Conservation (phyloP, 805 yeast genomes). For the Candida pseudoglaebosa region DNA sequence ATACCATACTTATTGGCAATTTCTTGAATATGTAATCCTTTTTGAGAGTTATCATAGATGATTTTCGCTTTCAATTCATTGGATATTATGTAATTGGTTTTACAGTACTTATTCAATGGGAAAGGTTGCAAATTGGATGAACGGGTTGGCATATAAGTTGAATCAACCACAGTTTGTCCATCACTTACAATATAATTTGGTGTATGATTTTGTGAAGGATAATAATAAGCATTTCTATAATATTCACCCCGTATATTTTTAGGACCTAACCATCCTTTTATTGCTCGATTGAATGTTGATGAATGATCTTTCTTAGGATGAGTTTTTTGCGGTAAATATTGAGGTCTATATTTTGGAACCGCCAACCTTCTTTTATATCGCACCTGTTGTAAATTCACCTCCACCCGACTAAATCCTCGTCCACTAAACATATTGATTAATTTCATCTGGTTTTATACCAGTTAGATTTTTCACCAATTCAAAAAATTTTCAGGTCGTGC, state of each 20-base stretch:
- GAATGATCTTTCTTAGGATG: constrained; percentile 38
- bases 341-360: constrained; percentile 26
- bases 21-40: constrained; percentile 59
- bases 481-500: neutral
- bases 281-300: constrained; percentile 55
- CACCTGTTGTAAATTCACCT: constrained; percentile 14
- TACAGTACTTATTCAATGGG: constrained; percentile 67
- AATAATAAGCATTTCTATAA: constrained; percentile 67
- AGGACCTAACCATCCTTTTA: constrained; percentile 79
- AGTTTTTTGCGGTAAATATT: constrained; percentile 23
- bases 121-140: constrained; percentile 62
- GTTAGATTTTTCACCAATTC: neutral
- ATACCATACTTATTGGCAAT: constrained; percentile 77
- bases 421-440: neutral
- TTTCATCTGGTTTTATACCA: neutral
- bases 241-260: constrained; percentile 81
- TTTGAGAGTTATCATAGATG: constrained; percentile 48
- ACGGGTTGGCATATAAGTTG: neutral
- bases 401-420: constrained; percentile 4
- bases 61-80: constrained; percentile 58
- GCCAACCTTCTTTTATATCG: constrained; percentile 29
- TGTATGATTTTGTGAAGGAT: constrained; percentile 60
- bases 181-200: constrained; percentile 71
- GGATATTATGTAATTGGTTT: constrained; percentile 60
- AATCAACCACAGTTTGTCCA: constrained; percentile 29